Evolutionary conservation across 148 eudicot genomes (phyloP), one percentile per base, ranked within the genome.

Genomic region (Cornus controversa): DNA sequence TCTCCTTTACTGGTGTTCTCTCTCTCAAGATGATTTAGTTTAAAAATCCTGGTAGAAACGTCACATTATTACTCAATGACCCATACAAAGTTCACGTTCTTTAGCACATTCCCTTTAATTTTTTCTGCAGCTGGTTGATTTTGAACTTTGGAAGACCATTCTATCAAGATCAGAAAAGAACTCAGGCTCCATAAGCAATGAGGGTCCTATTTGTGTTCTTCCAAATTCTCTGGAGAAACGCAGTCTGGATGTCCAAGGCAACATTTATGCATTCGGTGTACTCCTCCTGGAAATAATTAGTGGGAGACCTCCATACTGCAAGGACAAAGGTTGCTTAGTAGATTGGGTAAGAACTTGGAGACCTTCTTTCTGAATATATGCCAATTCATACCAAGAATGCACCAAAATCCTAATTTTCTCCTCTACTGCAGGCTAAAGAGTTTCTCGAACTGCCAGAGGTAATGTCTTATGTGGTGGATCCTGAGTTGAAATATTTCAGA

Each of bases 81-180:
- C n/a, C n/a, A 5, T 47, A 24, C 37, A 66, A 66, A 66, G 7
- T 26, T 66, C 2, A 54, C 11, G 47, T 18, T 50, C 0, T 67
- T 37, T 20, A 66, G 60, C 13, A 50, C 18, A 24, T 15, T n/a
- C 13, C 40, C 7, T 18, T 34, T 8, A 29, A 14, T 62, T 69
- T 69, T 50, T 78, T 14, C 40, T 84, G 73, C 85, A 93, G 99
- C 85, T 96, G 82, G 98, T 93, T 78, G 98, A 96, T 89, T 96
- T 96, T 84, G 99, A 93, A 78, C 88, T 97, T 82, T 96, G 99
- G 98, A 96, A 93, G 80, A 85, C 90, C 0, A 86, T 96, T 63
- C 80, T 89, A 40, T 89, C 97, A 40, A 90, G 98, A 85, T 91
- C 98, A 26, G 93, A 86, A 85, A 92, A 92, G 81, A 92, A 90